phyloP scores from a whole-genome alignment of 495 filamentous ascomycete genomes.

The Hypoxylon subgilvum region DNA sequence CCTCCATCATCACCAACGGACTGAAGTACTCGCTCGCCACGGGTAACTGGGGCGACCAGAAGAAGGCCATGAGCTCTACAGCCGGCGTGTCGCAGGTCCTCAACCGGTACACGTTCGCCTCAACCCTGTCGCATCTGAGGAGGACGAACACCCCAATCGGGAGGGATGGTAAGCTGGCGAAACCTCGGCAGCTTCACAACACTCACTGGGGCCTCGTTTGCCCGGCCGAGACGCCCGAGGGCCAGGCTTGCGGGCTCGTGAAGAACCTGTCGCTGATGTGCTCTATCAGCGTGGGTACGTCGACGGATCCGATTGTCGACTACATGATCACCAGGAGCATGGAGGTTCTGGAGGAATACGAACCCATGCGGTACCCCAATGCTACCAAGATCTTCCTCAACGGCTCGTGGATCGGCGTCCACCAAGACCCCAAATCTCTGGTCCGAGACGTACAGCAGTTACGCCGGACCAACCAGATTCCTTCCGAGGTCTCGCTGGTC shows the following conservation, averaged over 20 bases:
- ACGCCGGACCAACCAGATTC: conserved; percentile 76
- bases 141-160: conserved; percentile 98
- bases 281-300: conserved; percentile 91
- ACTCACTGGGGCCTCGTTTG: conserved; percentile 99
- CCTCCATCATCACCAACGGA: conserved; percentile 86
- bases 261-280: conserved; percentile 99
- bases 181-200: conserved; percentile 96
- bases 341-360: conserved; percentile 96
- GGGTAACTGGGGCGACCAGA: conserved; percentile 99
- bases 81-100: conserved; percentile 98
- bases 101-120: conserved; percentile 96
- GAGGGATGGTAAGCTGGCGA: conserved; percentile 96
- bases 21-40: conserved; percentile 98
- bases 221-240: conserved; percentile 96
- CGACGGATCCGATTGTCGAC: conserved; percentile 85
- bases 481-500: conserved; percentile 88
- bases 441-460: conserved; percentile 78
- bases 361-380: conserved; percentile 83
- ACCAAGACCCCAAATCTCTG: conserved; percentile 80
- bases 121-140: conserved; percentile 92
- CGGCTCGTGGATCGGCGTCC: conserved; percentile 94
- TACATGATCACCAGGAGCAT: conserved; percentile 94
- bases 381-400: conserved; percentile 98
- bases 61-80: conserved; percentile 91
- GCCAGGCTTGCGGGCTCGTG: conserved; percentile 96